These are phyloP conservation scores for Glomus cerebriforme DNA, from an alignment of 192 early-diverging fungal species.

Conservation along the genomic window DNA sequence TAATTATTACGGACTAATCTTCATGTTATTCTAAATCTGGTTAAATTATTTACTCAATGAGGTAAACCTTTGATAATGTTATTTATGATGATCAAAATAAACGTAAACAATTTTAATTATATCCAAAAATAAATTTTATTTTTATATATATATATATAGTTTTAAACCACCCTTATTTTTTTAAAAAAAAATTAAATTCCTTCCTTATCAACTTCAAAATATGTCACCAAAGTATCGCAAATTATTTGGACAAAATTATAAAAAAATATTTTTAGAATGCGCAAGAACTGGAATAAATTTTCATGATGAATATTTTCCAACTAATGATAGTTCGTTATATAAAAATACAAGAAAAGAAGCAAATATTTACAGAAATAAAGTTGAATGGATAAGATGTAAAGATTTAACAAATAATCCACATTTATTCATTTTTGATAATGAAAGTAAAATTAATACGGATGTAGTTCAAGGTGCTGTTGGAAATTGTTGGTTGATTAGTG, in stretches of 20 bases:
- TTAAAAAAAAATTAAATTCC: no score
- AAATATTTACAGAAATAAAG: not conserved
- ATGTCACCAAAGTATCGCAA: conserved; percentile 13
- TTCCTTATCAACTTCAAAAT: no score
- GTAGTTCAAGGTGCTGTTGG: conserved; percentile 25
- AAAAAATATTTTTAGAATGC: conserved; percentile 22
- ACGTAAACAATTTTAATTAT: no score
- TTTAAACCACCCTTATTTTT: no score
- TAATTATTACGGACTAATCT: no score
- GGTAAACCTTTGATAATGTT: no score
- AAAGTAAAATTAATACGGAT: not conserved
- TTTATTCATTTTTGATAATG: not conserved
- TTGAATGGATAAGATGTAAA: conserved; percentile 13
- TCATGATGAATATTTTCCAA: conserved; percentile 19
- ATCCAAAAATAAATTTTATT: no score
- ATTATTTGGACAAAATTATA: conserved; percentile 26
- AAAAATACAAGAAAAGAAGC: not conserved
- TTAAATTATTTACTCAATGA: no score
- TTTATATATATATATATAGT: no score
- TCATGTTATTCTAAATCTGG: no score
- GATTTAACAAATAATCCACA: not conserved
- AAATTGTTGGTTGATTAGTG: conserved; percentile 34
- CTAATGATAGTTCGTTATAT: conserved; percentile 6
- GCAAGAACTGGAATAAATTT: conserved; percentile 12
- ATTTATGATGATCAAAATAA: no score